Evolutionary conservation across 1,284 basidiomycete species (phyloP).

Genomic region (Moniliella sp.): DNA sequence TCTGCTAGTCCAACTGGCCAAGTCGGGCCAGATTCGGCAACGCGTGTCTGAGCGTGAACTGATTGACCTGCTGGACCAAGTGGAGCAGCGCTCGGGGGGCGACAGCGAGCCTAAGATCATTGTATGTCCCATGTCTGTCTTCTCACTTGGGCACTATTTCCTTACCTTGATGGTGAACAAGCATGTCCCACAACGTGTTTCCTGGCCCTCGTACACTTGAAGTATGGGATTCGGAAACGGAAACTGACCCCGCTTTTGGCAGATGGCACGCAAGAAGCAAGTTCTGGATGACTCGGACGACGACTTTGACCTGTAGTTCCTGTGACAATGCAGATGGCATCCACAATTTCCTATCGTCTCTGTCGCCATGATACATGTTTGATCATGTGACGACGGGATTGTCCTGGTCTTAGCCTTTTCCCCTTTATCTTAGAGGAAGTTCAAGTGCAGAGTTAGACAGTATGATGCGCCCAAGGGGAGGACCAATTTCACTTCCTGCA

Average conservation of each 20-base stretch:
- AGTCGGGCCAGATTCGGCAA: constrained; percentile 67
- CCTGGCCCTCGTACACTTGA: constrained; percentile 36
- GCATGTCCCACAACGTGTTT: constrained; percentile 18
- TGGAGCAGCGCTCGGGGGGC: constrained; percentile 48
- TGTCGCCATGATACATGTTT: too few relatives aligned
- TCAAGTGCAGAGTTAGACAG: too few relatives aligned
- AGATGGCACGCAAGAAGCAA: constrained; percentile 49
- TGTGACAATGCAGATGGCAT: too few relatives aligned
- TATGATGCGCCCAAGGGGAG: too few relatives aligned
- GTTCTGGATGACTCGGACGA: constrained; percentile 45
- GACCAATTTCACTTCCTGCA: too few relatives aligned
- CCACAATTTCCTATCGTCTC: too few relatives aligned
- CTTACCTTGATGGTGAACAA: too few relatives aligned
- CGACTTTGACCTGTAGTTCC: constrained; percentile 45
- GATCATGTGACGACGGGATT: too few relatives aligned
- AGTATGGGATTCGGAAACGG: constrained; percentile 19
- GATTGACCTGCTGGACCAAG: constrained; percentile 78
- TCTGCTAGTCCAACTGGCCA: constrained; percentile 69
- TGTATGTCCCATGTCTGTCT: constrained; percentile 48
- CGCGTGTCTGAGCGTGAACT: constrained; percentile 68
- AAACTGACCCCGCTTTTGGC: constrained; percentile 1
- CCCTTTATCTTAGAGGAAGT: too few relatives aligned
- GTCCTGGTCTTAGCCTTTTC: too few relatives aligned
- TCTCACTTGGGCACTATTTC: too few relatives aligned
- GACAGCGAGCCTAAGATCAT: constrained; percentile 40